Evolutionary conservation across 2,329 filamentous ascomycete species (phyloP).

Genomic region (Curvularia verruculosa): DNA sequence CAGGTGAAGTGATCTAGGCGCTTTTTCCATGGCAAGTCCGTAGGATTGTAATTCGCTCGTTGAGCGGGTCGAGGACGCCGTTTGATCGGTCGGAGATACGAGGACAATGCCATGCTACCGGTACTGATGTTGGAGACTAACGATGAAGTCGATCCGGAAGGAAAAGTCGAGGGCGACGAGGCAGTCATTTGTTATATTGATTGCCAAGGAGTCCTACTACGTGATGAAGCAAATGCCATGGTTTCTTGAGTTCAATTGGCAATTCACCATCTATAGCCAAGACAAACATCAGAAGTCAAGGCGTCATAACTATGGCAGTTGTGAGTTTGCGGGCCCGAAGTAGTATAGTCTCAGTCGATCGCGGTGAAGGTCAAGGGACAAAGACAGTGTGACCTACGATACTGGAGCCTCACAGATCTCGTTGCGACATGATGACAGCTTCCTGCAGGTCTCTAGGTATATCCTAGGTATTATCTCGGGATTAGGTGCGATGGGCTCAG

Average conservation of each 20-base stretch:
- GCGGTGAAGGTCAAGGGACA: not conserved
- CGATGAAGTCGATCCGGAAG: not conserved
- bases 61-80: conserved; percentile 10
- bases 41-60: conserved; percentile 16
- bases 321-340: not conserved
- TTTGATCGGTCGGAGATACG: conserved; percentile 10
- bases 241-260: conserved; percentile 18
- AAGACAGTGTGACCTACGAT: not conserved
- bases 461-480: not conserved
- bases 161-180: not conserved
- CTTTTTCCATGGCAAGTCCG: conserved; percentile 23
- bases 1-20: conserved; percentile 45
- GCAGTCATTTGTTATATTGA: conserved; percentile 2
- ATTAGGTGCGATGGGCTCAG: not conserved
- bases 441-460: not conserved
- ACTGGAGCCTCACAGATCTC: conserved; percentile 1
- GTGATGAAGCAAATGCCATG: conserved; percentile 6
- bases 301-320: conserved; percentile 3
- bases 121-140: not conserved
- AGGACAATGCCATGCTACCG: conserved; percentile 13
- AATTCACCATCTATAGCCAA: not conserved
- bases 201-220: not conserved
- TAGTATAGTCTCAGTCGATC: not conserved
- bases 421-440: not conserved
- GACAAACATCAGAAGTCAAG: conserved; percentile 8